These are phyloP conservation scores for Coemansia interrupta DNA, from an alignment of 192 early-diverging fungal genomes.

Conservation along the genomic window DNA sequence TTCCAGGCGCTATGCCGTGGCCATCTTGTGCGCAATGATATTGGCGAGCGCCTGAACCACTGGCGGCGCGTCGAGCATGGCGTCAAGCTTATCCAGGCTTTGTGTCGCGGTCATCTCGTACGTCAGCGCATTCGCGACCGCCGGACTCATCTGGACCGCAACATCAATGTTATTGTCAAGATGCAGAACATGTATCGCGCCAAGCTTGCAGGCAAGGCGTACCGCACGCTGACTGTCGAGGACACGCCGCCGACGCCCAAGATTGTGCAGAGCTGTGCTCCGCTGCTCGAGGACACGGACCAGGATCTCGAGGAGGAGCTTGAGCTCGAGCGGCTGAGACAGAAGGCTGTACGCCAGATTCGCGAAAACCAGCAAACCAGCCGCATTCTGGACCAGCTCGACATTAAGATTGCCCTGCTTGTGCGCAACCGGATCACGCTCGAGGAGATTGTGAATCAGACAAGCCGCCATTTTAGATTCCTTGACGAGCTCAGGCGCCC, in stretches of 20 bases:
- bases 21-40: slow-evolving; percentile 35
- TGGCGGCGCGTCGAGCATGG: slow-evolving; percentile 37
- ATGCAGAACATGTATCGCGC: slow-evolving; percentile 64
- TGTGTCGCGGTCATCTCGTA: slow-evolving; percentile 60
- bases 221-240: slow-evolving; percentile 65
- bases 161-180: slow-evolving; percentile 75
- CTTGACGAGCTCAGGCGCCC: slow-evolving; percentile 54
- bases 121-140: slow-evolving; percentile 59
- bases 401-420: slow-evolving; percentile 94
- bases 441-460: slow-evolving; percentile 80
- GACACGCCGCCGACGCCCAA: slow-evolving; percentile 77
- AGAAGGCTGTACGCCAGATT: slow-evolving; percentile 82
- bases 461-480: slow-evolving; percentile 52
- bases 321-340: slow-evolving; percentile 78
- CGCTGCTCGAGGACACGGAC: slow-evolving; percentile 85
- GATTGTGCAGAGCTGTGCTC: slow-evolving; percentile 77
- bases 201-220: slow-evolving; percentile 64
- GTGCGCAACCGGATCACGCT: slow-evolving; percentile 93
- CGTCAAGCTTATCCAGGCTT: slow-evolving; percentile 60
- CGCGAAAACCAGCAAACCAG: slow-evolving; percentile 83
- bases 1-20: slow-evolving; percentile 54
- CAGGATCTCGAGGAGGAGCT: slow-evolving; percentile 94
- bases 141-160: slow-evolving; percentile 58
- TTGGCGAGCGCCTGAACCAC: slow-evolving; percentile 26
- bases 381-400: slow-evolving; percentile 77